Base-by-base conservation (phyloP, 139 green algal species). In the Chlamydomonas eustigma region DNA sequence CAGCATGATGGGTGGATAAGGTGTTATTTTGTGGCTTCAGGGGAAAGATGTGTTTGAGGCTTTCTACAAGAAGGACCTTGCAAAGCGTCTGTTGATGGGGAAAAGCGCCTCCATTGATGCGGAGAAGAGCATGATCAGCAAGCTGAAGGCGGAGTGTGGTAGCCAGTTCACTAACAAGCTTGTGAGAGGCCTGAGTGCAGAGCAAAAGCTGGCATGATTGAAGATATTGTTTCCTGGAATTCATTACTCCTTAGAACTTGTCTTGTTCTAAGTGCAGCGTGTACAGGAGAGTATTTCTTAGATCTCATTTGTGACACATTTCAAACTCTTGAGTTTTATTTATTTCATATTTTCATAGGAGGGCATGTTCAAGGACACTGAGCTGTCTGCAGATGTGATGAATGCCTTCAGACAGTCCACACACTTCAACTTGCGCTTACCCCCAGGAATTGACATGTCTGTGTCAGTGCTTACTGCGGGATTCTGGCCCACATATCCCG, bases 21-120 rank as follows among this genome's bases (percentile, higher is more conserved):
- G n/a, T n/a, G n/a, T n/a, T n/a, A n/a, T n/a, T n/a, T n/a, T n/a
- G n/a, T 70, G 6, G 25, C 24, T 67, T 34, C 88, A 97, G 90
- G 96, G 95, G 76, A 99, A 99, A 88, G 96, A 99, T 77, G 94
- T 98, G 35, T 99, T 99, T 78, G 96, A 99, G 86, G 96, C 94
- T 0, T 99, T 99, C 72, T 99, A 98, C 90, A 99, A 99, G 85
- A 96, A 97, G 80, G 94, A 99, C 78, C 88, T 99, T 31, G 93
- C 96, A 12, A 98, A 97, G 85, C 91, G 96, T 18, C 84, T 97
- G 83, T 91, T 98, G 78, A 87, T 98, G 71, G 88, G 88, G 3
- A 90, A 91, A 76, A 92, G 78, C 65, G 88, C 91, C 6, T 93
- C 78, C 51, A 90, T 93, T 22, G 96, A 99, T 63, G 91, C 93